Evolutionary conservation across 345 rosid genomes (phyloP), one percentile per base, ranked within the genome.

Genomic region (Anacardium occidentale): DNA sequence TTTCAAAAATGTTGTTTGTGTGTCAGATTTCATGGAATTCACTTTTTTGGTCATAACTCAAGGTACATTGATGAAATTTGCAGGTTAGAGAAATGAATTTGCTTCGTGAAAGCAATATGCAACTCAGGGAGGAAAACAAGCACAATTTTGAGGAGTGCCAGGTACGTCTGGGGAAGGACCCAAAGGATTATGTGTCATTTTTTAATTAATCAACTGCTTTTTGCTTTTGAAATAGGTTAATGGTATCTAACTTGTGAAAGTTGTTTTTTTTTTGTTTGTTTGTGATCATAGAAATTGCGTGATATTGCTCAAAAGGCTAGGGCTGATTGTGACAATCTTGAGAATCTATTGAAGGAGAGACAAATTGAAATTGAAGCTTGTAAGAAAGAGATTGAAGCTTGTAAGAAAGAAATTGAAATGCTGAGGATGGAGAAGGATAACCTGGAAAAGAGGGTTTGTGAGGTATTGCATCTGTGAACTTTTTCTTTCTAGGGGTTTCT

Each of bases 101-200:
- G 74, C 91, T 95, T 75, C 98, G 97, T 48, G 99, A 92, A 84
- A 95, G 96, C 85, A 92, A 95, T 74, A 69, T 89, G 83, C 99
- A 95, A 76, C 91, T 95, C 66, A 89, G 97, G 78, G 99, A 92
- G 79, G 99, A 95, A 85, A 95, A 92, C 81, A 95, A 86, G 81
- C 89, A 95, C 82, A 95, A 91, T 86, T 92, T 95, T 76, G 97
- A 89, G 78, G 98, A 92, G 81, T 89, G 97, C 82, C 93, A 89
- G 94, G 98, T 95, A 75, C 60, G 76, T 66, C 24, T 70, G 12
- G 1, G 37, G 40, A 50, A 32, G 56, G 68, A 71, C 72, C 24
- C 50, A 29, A 2, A 25, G 61, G 14, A 32, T 70, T 40, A 17
- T 61, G 22, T 54, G 29, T 13, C 10, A 45, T 45, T n/a, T 47